phyloP scores from a whole-genome alignment of 768 basidiomycete species.

The Leccinum aurantiacum region DNA sequence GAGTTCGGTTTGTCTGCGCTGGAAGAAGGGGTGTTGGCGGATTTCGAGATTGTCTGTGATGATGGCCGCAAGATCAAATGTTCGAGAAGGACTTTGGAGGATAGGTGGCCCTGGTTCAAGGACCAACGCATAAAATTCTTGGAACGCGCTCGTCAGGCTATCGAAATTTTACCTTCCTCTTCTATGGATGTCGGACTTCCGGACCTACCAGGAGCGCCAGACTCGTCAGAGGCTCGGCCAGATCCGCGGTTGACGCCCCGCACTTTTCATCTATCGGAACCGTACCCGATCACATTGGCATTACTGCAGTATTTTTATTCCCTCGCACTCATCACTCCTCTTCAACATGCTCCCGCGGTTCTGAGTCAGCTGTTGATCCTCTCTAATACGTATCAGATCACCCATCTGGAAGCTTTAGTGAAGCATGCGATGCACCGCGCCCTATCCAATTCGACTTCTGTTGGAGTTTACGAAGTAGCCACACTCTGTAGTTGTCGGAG shows the following conservation, averaged over 20 bases:
- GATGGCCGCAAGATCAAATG: conserved; percentile 83
- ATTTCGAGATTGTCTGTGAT: conserved; percentile 92
- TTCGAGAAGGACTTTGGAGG: conserved; percentile 80
- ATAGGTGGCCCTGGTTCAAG: conserved; percentile 95
- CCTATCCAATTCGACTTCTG: conserved; percentile 79
- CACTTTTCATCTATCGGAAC: conserved; percentile 78
- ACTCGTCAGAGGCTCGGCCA: conserved; percentile 51
- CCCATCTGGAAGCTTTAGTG: conserved; percentile 74
- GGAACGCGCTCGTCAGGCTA: conserved; percentile 52
- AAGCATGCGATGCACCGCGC: conserved; percentile 93
- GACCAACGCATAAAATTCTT: conserved; percentile 63
- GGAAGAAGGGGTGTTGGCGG: conserved; percentile 77
- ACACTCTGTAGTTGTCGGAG: conserved; percentile 87
- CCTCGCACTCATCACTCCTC: conserved; percentile 77
- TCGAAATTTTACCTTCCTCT: conserved; percentile 60
- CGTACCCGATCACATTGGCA: conserved; percentile 86
- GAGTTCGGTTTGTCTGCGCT: conserved; percentile 82
- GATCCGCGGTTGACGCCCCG: conserved; percentile 84
- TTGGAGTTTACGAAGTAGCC: conserved; percentile 93
- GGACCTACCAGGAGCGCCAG: conserved; percentile 52
- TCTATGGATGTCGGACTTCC: conserved; percentile 64
- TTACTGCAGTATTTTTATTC: conserved; percentile 95
- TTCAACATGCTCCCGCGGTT: conserved; percentile 89
- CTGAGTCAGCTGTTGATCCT: conserved; percentile 85
- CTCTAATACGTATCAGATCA: conserved; percentile 76